phyloP scores from a whole-genome alignment of 192 early-diverging fungal genomes.

The Rhizophagus clarus region DNA sequence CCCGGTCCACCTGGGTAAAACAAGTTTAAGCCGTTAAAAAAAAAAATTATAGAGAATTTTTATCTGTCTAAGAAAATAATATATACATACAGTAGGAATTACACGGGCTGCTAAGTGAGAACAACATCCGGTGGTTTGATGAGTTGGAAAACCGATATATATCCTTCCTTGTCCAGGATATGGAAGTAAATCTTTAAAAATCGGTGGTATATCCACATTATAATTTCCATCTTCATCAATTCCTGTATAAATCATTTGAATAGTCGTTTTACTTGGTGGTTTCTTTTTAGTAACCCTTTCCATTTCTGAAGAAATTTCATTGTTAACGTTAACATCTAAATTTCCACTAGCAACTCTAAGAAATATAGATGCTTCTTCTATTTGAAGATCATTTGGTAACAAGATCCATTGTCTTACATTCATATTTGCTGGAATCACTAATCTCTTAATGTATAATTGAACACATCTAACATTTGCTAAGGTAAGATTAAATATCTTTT shows the following conservation, averaged over 20 bases:
- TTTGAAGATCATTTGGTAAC: slow-evolving; percentile 22
- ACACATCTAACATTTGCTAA: slow-evolving; percentile 59
- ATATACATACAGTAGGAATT: slow-evolving; percentile 72
- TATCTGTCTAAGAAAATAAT: not conserved
- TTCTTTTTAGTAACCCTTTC: slow-evolving; percentile 87
- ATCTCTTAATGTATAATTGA: slow-evolving; percentile 56
- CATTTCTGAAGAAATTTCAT: slow-evolving; percentile 72
- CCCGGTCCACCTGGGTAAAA: slow-evolving; percentile 64
- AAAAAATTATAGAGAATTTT: not conserved
- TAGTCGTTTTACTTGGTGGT: slow-evolving; percentile 69
- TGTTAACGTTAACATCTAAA: slow-evolving; percentile 56
- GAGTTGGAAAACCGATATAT: slow-evolving; percentile 90
- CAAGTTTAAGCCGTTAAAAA: not conserved
- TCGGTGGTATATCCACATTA: slow-evolving; percentile 14
- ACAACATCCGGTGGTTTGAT: slow-evolving; percentile 88
- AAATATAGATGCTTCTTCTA: slow-evolving; percentile 62
- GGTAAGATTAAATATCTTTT: slow-evolving; percentile 70
- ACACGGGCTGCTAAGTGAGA: slow-evolving; percentile 79
- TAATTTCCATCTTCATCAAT: slow-evolving; percentile 67
- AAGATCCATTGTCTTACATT: not conserved
- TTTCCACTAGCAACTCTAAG: slow-evolving; percentile 68
- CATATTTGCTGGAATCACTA: slow-evolving; percentile 38
- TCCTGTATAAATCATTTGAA: slow-evolving; percentile 74
- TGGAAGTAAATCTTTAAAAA: slow-evolving; percentile 79
- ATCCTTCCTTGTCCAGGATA: slow-evolving; percentile 78